Percentiles rank a stretch among this genome's conserved stretches.
Evolutionary conservation across 257 asterid genomes (phyloP).

Genomic region (Haberlea rhodopensis): DNA sequence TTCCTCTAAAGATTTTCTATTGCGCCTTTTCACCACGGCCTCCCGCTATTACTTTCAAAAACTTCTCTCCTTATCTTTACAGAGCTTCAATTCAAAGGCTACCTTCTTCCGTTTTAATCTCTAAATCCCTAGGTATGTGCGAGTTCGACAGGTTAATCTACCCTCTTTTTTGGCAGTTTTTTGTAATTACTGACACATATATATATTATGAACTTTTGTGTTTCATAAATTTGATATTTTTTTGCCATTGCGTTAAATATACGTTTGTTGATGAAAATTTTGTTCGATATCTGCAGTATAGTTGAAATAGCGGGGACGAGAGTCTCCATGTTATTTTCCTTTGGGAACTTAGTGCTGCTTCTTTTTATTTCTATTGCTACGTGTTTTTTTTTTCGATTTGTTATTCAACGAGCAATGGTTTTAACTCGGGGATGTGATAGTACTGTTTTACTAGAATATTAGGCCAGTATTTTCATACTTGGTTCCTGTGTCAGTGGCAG

Average conservation of each 20-base stretch:
- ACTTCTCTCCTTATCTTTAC: conserved; percentile 27
- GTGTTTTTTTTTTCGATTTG: too few species aligned
- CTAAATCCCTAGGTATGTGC: conserved; percentile 30
- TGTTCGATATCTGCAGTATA: too few species aligned
- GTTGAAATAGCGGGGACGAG: too few species aligned
- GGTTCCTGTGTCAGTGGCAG: too few species aligned
- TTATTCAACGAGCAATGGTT: neutral
- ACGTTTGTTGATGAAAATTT: too few species aligned
- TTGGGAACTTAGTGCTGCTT: neutral
- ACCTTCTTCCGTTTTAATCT: conserved; percentile 18
- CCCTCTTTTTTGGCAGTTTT: neutral
- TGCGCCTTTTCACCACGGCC: conserved; percentile 33
- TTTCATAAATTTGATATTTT: conserved; percentile 1
- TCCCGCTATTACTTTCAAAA: conserved; percentile 33
- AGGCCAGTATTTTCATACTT: too few species aligned
- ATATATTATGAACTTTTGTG: neutral
- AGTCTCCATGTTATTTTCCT: neutral
- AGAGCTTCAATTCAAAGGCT: conserved; percentile 22
- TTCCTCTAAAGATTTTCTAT: conserved; percentile 30
- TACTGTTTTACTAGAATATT: too few species aligned
- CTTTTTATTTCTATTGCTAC: neutral
- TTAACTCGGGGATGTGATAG: neutral
- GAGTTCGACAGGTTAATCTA: neutral
- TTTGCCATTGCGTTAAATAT: too few species aligned
- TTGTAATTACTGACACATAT: neutral